Conservation (phyloP, 345 rosid species). For the Pistacia vera region DNA sequence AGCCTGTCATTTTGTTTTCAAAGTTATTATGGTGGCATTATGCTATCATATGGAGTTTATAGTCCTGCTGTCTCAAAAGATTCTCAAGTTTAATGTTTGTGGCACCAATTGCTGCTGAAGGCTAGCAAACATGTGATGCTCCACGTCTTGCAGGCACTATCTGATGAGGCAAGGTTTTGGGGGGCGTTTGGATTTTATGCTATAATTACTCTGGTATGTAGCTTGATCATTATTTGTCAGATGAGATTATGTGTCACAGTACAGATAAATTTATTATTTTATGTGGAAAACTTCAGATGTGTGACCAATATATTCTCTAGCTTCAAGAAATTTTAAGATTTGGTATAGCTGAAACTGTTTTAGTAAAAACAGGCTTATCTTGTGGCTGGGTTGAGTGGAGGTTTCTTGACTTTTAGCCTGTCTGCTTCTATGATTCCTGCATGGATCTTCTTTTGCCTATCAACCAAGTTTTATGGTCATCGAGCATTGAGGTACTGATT, state of each 20-base stretch:
- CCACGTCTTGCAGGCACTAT: conserved; percentile 55
- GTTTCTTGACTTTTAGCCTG: conserved; percentile 68
- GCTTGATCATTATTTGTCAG: neutral
- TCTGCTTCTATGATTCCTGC: conserved; percentile 75
- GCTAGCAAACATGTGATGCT: conserved; percentile 21
- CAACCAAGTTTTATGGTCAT: conserved; percentile 48
- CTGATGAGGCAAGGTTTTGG: conserved; percentile 92
- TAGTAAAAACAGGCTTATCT: conserved; percentile 66
- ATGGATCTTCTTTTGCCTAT: conserved; percentile 66
- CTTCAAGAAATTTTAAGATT: conserved; percentile 13
- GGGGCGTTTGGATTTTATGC: conserved; percentile 95
- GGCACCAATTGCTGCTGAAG: conserved; percentile 1
- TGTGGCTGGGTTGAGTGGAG: conserved; percentile 83
- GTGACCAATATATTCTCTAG: neutral
- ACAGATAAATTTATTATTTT: neutral
- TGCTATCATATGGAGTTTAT: neutral
- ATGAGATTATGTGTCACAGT: neutral
- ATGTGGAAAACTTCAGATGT: neutral
- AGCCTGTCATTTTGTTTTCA: neutral
- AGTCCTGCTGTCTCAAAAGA: neutral
- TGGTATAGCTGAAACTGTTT: conserved; percentile 33
- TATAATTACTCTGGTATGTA: conserved; percentile 65
- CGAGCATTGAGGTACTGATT: conserved; percentile 57
- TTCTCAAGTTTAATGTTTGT: neutral
- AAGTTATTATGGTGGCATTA: conserved; percentile 7